Conservation (phyloP, 805 yeast species). For the Hanseniaspora singularis region DNA sequence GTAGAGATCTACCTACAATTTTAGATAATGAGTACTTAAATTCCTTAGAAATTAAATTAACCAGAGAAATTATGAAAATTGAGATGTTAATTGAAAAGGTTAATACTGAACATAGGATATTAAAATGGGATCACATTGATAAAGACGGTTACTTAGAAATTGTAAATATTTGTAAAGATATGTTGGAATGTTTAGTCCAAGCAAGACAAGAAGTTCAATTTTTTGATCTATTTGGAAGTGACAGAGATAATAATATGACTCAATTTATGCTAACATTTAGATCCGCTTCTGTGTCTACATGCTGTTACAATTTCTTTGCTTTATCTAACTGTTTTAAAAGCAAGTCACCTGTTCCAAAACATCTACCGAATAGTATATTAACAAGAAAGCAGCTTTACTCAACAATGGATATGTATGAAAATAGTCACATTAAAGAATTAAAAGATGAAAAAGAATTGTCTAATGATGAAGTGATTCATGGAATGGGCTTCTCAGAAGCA, state of each 20-base stretch:
- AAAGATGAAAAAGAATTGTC: conserved; percentile 16
- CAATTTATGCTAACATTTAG: conserved; percentile 33
- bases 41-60: conserved; percentile 38
- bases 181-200: conserved; percentile 36
- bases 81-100: conserved; percentile 31
- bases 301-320: conserved; percentile 34
- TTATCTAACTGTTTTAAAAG: conserved; percentile 34
- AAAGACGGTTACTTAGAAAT: conserved; percentile 27
- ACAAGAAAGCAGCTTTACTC: conserved; percentile 36
- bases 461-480: conserved; percentile 28
- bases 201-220: conserved; percentile 39
- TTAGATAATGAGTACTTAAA: conserved; percentile 34
- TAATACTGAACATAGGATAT: conserved; percentile 29
- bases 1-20: conserved; percentile 37
- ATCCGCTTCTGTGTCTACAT: conserved; percentile 39
- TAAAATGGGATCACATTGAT: conserved; percentile 27
- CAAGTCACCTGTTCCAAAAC: conserved; percentile 31
- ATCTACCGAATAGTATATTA: conserved; percentile 35
- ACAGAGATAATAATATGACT: conserved; percentile 30
- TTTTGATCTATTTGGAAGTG: conserved; percentile 37
- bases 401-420: conserved; percentile 29
- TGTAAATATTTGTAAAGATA: conserved; percentile 30
- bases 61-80: conserved; percentile 34
- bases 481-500: conserved; percentile 39
- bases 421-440: conserved; percentile 8